These are phyloP conservation scores for Cladorrhinum sp. DNA, from an alignment of 2,329 filamentous ascomycete genomes.

Conservation along the genomic window DNA sequence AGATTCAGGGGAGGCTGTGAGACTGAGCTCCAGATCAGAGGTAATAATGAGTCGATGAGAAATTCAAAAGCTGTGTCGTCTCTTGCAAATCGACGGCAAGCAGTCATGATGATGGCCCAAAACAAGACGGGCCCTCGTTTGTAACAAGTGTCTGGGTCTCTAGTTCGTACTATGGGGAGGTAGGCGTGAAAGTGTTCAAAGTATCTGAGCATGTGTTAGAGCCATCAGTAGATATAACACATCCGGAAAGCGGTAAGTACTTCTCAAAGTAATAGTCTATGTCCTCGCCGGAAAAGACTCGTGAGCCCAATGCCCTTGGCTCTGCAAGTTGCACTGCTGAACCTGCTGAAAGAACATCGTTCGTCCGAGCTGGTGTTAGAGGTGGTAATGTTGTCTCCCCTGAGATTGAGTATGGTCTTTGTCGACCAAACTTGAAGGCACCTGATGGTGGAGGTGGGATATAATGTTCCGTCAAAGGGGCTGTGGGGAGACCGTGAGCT, in stretches of 20 bases:
- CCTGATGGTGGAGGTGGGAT: background rate
- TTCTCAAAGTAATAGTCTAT: conserved; percentile 56
- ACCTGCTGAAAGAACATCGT: conserved; percentile 12
- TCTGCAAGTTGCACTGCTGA: conserved; percentile 32
- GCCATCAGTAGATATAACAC: background rate
- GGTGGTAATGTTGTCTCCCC: conserved; percentile 17
- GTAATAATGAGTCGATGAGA: conserved; percentile 45
- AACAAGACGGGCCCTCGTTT: conserved; percentile 48
- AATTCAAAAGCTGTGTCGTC: conserved; percentile 42
- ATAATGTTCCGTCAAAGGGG: background rate
- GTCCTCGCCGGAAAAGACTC: conserved; percentile 50
- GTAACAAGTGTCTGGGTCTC: conserved; percentile 51
- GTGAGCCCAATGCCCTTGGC: conserved; percentile 45
- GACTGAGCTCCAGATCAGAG: conserved; percentile 45
- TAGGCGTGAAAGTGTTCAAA: conserved; percentile 52
- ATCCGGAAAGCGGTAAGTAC: conserved; percentile 30
- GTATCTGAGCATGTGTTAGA: conserved; percentile 37
- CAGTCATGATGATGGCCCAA: conserved; percentile 52
- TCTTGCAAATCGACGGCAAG: conserved; percentile 48
- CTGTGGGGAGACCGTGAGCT: background rate
- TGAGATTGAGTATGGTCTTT: conserved; percentile 12
- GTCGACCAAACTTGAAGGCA: conserved; percentile 15
- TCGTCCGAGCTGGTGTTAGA: conserved; percentile 13
- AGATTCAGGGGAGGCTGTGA: conserved; percentile 43
- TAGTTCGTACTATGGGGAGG: conserved; percentile 49